Percentiles rank a stretch among this genome's conserved stretches.
Evolutionary conservation across 139 green algal species (phyloP).

Genomic region (Tetradesmus lagerheimii): DNA sequence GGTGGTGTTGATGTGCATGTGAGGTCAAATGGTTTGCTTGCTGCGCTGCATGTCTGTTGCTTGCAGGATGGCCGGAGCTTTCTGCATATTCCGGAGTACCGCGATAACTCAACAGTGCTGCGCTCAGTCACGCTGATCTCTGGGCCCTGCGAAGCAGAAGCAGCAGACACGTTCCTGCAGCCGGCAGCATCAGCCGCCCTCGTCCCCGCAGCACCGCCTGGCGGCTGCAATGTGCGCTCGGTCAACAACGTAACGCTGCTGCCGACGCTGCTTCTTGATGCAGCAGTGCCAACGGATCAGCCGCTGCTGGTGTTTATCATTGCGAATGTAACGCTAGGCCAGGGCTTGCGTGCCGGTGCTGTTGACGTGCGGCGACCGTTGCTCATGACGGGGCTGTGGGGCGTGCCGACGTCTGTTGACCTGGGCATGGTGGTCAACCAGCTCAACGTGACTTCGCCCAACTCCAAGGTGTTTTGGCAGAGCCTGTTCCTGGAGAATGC

Average conservation of each 20-base stretch:
- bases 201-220: neutral
- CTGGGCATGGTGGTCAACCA: conserved; percentile 44
- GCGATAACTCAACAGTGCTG: neutral
- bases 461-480: conserved; percentile 20
- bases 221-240: conserved; percentile 9
- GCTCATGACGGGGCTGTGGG: neutral
- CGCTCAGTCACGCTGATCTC: conserved; percentile 10
- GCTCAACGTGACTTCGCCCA: conserved; percentile 11
- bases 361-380: neutral
- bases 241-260: conserved; percentile 28
- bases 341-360: neutral
- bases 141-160: neutral
- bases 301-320: conserved; percentile 17
- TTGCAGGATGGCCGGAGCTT: conserved; percentile 30
- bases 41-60: neutral
- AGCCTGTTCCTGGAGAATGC: conserved; percentile 34
- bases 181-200: neutral
- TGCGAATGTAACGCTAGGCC: neutral
- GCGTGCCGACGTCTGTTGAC: conserved; percentile 20
- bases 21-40: neutral
- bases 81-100: conserved; percentile 4
- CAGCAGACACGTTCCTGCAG: neutral
- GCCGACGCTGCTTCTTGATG: neutral
- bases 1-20: no score
- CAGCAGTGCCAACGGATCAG: neutral